A percentile compares a stretch with the other conserved stretches of the same genome.
Evolutionary conservation across 805 yeast genomes (phyloP).

Genomic region (Candida andamanensis): DNA sequence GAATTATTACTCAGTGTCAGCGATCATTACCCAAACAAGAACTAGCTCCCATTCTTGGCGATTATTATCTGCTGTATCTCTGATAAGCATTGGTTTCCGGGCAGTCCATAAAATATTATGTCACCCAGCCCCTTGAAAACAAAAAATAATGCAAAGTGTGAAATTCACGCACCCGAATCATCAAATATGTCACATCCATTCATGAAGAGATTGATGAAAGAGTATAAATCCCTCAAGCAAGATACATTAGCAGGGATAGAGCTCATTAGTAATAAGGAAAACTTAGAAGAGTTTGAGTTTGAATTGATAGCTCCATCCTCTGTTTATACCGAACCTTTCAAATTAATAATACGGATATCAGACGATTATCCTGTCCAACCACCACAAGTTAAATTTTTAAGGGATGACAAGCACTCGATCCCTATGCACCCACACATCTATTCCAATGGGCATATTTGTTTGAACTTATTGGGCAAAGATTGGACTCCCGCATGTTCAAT

Average conservation of each 20-base stretch:
- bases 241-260: constrained; percentile 19
- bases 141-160: too few species aligned
- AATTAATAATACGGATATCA: constrained; percentile 40
- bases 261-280: constrained; percentile 15
- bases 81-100: too few species aligned
- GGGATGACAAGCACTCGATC: constrained; percentile 20
- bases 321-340: constrained; percentile 19
- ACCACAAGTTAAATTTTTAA: constrained; percentile 50
- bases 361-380: constrained; percentile 52
- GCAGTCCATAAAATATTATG: too few species aligned
- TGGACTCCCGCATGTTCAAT: constrained; percentile 64
- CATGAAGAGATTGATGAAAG: constrained; percentile 25
- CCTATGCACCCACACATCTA: constrained; percentile 76
- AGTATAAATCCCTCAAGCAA: constrained; percentile 14
- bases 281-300: constrained; percentile 18
- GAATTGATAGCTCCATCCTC: constrained; percentile 13
- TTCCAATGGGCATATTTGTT: constrained; percentile 74
- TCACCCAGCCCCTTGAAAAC: too few species aligned
- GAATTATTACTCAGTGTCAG: too few species aligned
- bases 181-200: constrained; percentile 26
- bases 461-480: constrained; percentile 57
- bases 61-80: too few species aligned
- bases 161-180: too few species aligned
- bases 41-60: too few species aligned
- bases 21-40: too few species aligned